These are phyloP conservation scores for Xylariaceae sp. DNA, from an alignment of 2,329 filamentous ascomycete genomes.

Conservation along the genomic window DNA sequence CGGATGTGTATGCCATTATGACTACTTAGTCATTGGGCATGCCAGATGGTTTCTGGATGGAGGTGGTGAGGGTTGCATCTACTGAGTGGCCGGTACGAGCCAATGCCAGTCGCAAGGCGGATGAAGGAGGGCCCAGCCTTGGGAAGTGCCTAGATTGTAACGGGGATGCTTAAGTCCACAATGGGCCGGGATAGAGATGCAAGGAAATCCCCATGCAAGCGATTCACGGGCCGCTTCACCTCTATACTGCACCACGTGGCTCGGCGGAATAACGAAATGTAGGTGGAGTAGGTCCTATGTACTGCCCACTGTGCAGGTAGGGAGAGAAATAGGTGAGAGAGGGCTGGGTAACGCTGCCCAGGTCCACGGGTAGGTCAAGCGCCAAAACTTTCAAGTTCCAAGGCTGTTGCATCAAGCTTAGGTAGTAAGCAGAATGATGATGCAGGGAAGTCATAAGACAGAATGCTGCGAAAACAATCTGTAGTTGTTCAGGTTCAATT, in stretches of 20 bases:
- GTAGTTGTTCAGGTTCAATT: too few species aligned
- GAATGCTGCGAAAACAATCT: too few species aligned
- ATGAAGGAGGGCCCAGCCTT: not conserved
- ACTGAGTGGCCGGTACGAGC: not conserved
- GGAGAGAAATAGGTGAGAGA: not conserved
- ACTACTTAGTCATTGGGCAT: not conserved
- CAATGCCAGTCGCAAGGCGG: not conserved
- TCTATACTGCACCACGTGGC: not conserved
- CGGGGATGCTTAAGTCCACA: not conserved
- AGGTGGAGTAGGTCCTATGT: not conserved
- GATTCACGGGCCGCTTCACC: not conserved
- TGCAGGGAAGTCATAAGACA: too few species aligned
- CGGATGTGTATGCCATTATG: slow-evolving; percentile 11
- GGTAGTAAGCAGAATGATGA: too few species aligned
- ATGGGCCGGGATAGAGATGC: not conserved
- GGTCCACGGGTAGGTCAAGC: too few species aligned
- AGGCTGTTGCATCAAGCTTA: too few species aligned
- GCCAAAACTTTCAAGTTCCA: too few species aligned
- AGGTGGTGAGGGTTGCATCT: not conserved
- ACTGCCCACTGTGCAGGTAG: not conserved
- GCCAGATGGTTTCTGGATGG: not conserved
- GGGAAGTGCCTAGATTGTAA: too few species aligned
- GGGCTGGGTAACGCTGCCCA: not conserved
- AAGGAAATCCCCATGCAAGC: not conserved
- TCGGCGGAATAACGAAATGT: not conserved